phyloP scores from a whole-genome alignment of 768 basidiomycete species.

The Leccinum boreale region DNA sequence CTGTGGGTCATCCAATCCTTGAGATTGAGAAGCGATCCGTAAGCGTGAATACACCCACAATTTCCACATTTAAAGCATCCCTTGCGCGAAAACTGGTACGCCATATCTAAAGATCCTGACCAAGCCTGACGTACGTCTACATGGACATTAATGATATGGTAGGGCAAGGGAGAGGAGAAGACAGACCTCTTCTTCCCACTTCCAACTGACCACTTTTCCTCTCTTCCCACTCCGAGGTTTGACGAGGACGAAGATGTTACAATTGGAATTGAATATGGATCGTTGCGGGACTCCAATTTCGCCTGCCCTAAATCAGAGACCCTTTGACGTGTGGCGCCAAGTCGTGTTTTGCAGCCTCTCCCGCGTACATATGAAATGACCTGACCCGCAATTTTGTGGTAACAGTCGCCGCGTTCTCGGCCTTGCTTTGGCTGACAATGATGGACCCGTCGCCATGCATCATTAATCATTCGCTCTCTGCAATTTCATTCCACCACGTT shows the following conservation, averaged over 20 bases:
- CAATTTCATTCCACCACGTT: conserved; percentile 18
- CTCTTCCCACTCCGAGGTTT: conserved; percentile 60
- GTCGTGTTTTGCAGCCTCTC: not conserved
- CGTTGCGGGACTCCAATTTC: conserved; percentile 10
- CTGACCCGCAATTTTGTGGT: conserved; percentile 1
- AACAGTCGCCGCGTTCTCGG: conserved; percentile 10
- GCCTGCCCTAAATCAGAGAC: conserved; percentile 34
- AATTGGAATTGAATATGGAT: conserved; percentile 13
- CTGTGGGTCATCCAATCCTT: conserved; percentile 37
- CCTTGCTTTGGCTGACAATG: conserved; percentile 6
- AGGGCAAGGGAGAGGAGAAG: conserved; percentile 3
- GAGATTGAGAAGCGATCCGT: conserved; percentile 7
- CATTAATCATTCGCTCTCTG: conserved; percentile 7
- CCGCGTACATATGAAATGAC: conserved; percentile 5
- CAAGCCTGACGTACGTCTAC: conserved; percentile 43
- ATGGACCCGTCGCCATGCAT: conserved; percentile 4
- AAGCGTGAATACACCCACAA: conserved; percentile 48
- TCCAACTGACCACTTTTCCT: conserved; percentile 62
- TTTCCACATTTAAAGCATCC: conserved; percentile 95
- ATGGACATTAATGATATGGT: conserved; percentile 17
- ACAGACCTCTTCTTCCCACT: conserved; percentile 71
- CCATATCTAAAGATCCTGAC: conserved; percentile 53
- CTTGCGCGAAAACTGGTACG: conserved; percentile 81
- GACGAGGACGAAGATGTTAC: conserved; percentile 49
- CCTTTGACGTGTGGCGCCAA: conserved; percentile 27